These are phyloP conservation scores for Aegilops umbellulata DNA, from an alignment of 176 grass and related monocot species.

Conservation along the genomic window DNA sequence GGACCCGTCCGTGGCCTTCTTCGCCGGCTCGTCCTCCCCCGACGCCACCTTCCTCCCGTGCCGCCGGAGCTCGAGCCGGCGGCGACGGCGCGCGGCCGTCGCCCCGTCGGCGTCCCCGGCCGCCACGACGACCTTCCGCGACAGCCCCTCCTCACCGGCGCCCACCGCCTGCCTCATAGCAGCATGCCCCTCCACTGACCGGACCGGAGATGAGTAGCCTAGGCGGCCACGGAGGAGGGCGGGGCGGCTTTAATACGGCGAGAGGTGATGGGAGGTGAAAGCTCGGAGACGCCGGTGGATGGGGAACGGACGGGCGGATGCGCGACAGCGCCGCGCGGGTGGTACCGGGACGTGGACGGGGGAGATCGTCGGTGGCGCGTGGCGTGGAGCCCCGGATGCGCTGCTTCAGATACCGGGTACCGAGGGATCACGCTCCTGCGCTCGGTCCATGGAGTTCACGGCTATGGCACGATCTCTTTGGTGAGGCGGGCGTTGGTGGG, in stretches of 20 bases:
- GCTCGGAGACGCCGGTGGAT: neutral
- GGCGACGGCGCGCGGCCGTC: neutral
- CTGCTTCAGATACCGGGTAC: neutral
- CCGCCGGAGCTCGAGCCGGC: slow-evolving; percentile 24
- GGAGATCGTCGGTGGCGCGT: slow-evolving; percentile 24
- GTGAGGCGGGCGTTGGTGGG: neutral
- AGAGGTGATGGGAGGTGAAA: neutral
- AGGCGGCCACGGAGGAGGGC: neutral
- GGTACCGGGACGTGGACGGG: slow-evolving; percentile 34
- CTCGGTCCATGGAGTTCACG: neutral
- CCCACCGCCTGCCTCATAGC: slow-evolving; percentile 5
- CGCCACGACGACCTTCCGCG: neutral
- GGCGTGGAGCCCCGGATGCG: slow-evolving; percentile 26
- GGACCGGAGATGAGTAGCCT: neutral
- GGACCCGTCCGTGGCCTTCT: neutral
- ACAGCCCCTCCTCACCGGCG: neutral
- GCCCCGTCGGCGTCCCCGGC: neutral
- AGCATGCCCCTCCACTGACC: neutral
- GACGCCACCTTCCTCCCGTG: neutral
- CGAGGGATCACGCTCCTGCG: neutral
- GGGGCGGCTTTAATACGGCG: slow-evolving; percentile 24
- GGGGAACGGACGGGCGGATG: neutral
- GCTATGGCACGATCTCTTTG: fast-evolving
- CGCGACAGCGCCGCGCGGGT: neutral
- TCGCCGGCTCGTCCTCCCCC: neutral